Conservation (phyloP, 2,329 filamentous ascomycete genomes). For the Aspergillus costaricaensis region DNA sequence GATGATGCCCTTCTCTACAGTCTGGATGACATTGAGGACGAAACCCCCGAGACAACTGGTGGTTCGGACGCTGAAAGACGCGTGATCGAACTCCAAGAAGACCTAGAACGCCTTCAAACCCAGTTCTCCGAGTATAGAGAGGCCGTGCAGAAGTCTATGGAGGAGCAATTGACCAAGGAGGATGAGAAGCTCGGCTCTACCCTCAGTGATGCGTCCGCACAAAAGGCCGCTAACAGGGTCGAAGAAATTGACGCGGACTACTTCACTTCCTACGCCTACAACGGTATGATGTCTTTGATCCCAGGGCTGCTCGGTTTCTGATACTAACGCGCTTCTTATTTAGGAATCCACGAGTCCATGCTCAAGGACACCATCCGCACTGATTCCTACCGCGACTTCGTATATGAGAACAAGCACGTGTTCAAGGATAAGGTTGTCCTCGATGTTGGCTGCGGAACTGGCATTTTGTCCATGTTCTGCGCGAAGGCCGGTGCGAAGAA, state of each 20-base stretch:
- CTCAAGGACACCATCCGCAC: conserved; percentile 86
- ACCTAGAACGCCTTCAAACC: conserved; percentile 59
- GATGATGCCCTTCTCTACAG: conserved; percentile 88
- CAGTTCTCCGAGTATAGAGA: conserved; percentile 68
- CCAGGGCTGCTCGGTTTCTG: neutral
- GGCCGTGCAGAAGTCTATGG: conserved; percentile 66
- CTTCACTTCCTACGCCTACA: conserved; percentile 67
- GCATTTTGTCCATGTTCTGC: conserved; percentile 92
- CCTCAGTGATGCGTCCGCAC: conserved; percentile 29
- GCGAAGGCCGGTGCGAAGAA: conserved; percentile 82
- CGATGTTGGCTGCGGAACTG: conserved; percentile 83
- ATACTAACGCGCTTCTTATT: conserved; percentile 33
- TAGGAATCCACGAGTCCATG: conserved; percentile 91
- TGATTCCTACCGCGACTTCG: conserved; percentile 90
- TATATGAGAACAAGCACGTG: conserved; percentile 85
- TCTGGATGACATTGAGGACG: conserved; percentile 71
- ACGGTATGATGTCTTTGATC: conserved; percentile 54
- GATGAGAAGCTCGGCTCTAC: conserved; percentile 43
- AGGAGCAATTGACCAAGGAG: conserved; percentile 64
- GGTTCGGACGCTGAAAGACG: conserved; percentile 47
- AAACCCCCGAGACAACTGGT: conserved; percentile 29
- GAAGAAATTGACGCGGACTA: conserved; percentile 62
- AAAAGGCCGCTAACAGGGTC: conserved; percentile 33
- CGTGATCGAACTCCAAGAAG: conserved; percentile 62
- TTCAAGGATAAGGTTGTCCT: conserved; percentile 85